These are phyloP conservation scores for Talaromyces atroroseus DNA, from an alignment of 2,329 filamentous ascomycete species.

Conservation along the genomic window DNA sequence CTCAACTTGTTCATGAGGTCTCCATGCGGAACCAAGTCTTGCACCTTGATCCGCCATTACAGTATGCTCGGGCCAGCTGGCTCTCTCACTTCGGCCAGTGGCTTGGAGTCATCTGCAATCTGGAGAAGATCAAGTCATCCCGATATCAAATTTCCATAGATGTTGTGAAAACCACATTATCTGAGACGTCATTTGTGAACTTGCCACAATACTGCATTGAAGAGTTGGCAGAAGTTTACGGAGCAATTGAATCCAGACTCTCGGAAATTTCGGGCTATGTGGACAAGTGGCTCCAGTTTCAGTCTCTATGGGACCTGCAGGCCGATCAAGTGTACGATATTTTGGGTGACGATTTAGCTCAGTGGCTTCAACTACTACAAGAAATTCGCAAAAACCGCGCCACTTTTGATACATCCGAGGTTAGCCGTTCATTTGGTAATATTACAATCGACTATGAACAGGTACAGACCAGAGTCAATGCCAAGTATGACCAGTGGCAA, in stretches of 20 bases:
- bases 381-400: constrained; percentile 93
- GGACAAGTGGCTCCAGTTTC: constrained; percentile 97
- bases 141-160: constrained; percentile 84
- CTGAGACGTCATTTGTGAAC: constrained; percentile 65
- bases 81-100: constrained; percentile 86
- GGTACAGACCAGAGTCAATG: constrained; percentile 96
- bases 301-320: constrained; percentile 96
- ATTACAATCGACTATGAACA: constrained; percentile 97
- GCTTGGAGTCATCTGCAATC: constrained; percentile 86
- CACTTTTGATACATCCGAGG: constrained; percentile 96
- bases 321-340: constrained; percentile 92
- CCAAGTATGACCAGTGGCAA: constrained; percentile 99
- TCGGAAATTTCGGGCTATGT: constrained; percentile 77
- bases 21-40: constrained; percentile 98
- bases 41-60: constrained; percentile 87
- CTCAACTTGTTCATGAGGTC: constrained; percentile 73
- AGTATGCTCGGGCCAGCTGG: constrained; percentile 90
- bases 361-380: constrained; percentile 93
- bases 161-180: constrained; percentile 33
- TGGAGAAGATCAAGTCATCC: constrained; percentile 90
- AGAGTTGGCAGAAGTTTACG: constrained; percentile 73
- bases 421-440: constrained; percentile 86
- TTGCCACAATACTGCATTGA: constrained; percentile 78
- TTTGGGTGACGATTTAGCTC: constrained; percentile 81
- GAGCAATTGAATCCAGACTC: constrained; percentile 76